Evolutionary conservation across 257 asterid species (phyloP).

Genomic region (Plantago major): DNA sequence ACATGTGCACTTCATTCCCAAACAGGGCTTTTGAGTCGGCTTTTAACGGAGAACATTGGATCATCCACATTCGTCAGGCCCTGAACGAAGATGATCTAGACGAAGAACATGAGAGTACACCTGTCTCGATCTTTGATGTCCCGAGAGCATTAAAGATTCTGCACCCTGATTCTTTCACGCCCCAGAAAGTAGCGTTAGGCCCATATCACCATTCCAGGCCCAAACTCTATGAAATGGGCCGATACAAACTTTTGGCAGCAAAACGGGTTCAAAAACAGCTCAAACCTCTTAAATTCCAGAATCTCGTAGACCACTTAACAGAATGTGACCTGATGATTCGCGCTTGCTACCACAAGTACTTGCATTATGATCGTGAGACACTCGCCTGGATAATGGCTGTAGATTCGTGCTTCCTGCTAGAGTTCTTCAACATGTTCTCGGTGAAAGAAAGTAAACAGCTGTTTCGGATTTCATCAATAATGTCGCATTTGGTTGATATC

Average conservation of each 20-base stretch:
- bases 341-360: constrained; percentile 50
- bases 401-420: constrained; percentile 63
- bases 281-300: constrained; percentile 32
- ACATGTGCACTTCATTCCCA: constrained; percentile 23
- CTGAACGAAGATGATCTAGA: constrained; percentile 40
- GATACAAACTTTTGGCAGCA: constrained; percentile 54
- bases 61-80: constrained; percentile 55
- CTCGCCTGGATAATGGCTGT: constrained; percentile 77
- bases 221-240: constrained; percentile 63
- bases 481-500: constrained; percentile 32
- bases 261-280: constrained; percentile 35
- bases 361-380: constrained; percentile 50
- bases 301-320: constrained; percentile 41
- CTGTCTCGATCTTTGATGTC: constrained; percentile 51
- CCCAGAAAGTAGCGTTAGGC: constrained; percentile 64
- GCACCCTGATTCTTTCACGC: constrained; percentile 51
- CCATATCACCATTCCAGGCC: constrained; percentile 65
- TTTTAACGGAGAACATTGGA: constrained; percentile 60
- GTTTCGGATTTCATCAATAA: constrained; percentile 18
- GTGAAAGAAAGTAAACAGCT: constrained; percentile 11
- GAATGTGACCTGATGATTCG: constrained; percentile 42
- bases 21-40: constrained; percentile 6
- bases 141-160: constrained; percentile 43
- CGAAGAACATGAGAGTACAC: constrained; percentile 24
- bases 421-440: constrained; percentile 36